Evolutionary conservation across 129 eudicot genomes (phyloP), one percentile per base, ranked within the genome.

Genomic region (Tagetes erecta): DNA sequence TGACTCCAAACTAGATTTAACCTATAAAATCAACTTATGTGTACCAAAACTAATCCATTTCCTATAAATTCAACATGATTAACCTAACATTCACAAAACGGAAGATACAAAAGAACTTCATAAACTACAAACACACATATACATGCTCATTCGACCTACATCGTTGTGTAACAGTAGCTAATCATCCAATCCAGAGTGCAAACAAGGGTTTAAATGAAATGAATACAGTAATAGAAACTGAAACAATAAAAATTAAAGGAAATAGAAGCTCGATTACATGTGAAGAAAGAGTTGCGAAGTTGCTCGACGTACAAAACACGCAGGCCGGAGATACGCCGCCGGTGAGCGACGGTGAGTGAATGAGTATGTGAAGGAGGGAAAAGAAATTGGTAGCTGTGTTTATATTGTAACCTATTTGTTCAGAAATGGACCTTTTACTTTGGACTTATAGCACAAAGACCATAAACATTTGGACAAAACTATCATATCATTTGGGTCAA

Each of bases 281-380:
- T 67, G 45, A 49, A 30, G 72, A 46, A 47, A 47, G 57, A 45
- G 40, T 67, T 67, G 30, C 72, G 27, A 11, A 46, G 8, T 8
- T 67, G 27, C 20, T 67, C 14, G 44, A 35, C 62, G 72, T 44
- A 67, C 40, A 67, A 67, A 67, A 2, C 46, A 69, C 56, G 62
- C 62, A 6, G 62, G 56, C 51, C 51, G 1, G 52, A 47, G 44
- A 40, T 40, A 40, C 44, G 44, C 47, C 8, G 47, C 7, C 47
- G 10, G 47, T 42, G 8, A 6, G 47, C 47, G 47, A 39, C 41
- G 41, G 41, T 2, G 41, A 39, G 41, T 39, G 41, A 7, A 0
- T 44, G 11, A 44, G 8, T 44, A 10, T 8, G 49, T 44, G 49
- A 7, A 44, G 49, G 49, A 44, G 49, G 49, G 49, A 44, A 44